A percentile compares a stretch with the other conserved stretches of the same genome.
Conservation (phyloP, 148 eudicot genomes). For the Fagopyrum tataricum region DNA sequence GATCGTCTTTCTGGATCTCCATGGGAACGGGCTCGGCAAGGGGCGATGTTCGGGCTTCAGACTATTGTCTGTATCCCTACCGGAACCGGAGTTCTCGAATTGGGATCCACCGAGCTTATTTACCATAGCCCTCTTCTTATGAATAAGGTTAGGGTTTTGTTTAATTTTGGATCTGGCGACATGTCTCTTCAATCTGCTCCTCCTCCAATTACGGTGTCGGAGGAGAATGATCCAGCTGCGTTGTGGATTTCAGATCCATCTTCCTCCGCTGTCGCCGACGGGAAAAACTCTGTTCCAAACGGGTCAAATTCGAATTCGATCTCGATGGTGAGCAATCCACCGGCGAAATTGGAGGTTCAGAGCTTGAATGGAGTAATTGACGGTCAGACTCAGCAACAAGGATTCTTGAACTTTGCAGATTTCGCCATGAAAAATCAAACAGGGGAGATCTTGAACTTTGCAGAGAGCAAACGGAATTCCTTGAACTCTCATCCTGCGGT, state of each 20-base stretch:
- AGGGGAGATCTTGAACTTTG: constrained; percentile 65
- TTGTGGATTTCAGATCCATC: constrained; percentile 61
- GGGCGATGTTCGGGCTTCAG: constrained; percentile 40
- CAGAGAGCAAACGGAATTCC: constrained; percentile 37
- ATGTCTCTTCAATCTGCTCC: constrained; percentile 6
- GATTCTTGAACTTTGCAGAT: constrained; percentile 57
- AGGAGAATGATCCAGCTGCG: constrained; percentile 61
- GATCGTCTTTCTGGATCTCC: constrained; percentile 32
- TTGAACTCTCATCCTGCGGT: constrained; percentile 35
- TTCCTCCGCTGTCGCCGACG: not conserved
- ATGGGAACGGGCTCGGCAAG: constrained; percentile 57
- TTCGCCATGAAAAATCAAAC: constrained; percentile 52
- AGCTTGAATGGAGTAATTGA: constrained; percentile 19
- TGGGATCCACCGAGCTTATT: constrained; percentile 58
- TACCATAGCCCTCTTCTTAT: constrained; percentile 35
- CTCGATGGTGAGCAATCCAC: not conserved
- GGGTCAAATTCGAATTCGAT: constrained; percentile 9
- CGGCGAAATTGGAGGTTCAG: constrained; percentile 24
- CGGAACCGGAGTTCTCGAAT: constrained; percentile 53
- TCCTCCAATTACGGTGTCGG: constrained; percentile 10
- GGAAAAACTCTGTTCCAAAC: not conserved
- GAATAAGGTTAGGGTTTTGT: constrained; percentile 36
- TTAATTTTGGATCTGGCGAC: constrained; percentile 20
- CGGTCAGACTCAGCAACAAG: constrained; percentile 15
- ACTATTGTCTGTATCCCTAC: constrained; percentile 64